Base-by-base conservation (phyloP, 352 stramenopile species). In the Aphanomyces cochlioides region DNA sequence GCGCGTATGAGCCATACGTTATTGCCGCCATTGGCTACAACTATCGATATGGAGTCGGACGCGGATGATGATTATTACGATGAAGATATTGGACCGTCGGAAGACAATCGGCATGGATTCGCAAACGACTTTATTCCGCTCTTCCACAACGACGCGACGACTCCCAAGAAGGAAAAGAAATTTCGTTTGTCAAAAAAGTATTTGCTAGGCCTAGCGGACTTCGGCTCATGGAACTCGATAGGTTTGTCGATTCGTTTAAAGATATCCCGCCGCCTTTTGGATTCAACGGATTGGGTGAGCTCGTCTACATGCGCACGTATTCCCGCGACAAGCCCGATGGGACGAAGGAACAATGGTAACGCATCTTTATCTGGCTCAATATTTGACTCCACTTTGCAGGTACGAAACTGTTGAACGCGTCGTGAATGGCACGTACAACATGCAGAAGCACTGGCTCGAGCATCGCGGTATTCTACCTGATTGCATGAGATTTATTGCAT, bases 261-360 rank as follows among this genome's bases (percentile, higher is more conserved):
- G 66, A 79, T 7, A 47, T 72, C 19, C 73, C 66, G 36, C 79
- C 93, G 45, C 89, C 85, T 37, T 98, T 98, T 71, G 93, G 93
- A 56, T 98, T 97, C 74, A 98, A 98, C 67, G 93, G 93, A 8
- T 84, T 98, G 8, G 93, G 93, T 3, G 93, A 98, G 64, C 82
- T 97, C 57, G 92, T 97, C 43, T 98, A 96, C 80, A 84, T 89
- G 76, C 79, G 93, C 28, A 97, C 93, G 57, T 98, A 98, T 77
- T 88, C 93, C 34, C 83, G 93, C 21, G 74, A 93, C 38, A 92
- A 93, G 43, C 56, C 67, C 17, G 88, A 97, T 71, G 83, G 82
- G 15, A 82, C 77, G 12, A 90, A 90, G 64, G 93, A 98, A 64
- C 74, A 79, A 13, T 98, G 93, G 92, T 90, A 77, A 59, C 47